Evolutionary conservation across 2,329 filamentous ascomycete genomes (phyloP).

Genomic region (Beauveria pseudobassiana): DNA sequence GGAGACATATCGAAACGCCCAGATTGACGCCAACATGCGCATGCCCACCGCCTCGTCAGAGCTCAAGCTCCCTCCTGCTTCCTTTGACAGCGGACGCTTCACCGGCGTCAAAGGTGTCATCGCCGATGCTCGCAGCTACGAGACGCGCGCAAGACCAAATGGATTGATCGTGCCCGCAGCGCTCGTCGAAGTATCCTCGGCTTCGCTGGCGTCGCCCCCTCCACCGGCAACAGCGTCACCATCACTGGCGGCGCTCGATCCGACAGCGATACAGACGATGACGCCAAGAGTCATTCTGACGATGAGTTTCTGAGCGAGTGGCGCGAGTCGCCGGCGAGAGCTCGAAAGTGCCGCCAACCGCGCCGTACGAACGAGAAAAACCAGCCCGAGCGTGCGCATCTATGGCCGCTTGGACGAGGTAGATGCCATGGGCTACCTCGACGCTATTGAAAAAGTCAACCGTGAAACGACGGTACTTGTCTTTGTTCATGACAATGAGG

Average conservation of each 20-base stretch:
- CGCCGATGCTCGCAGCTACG: conserved; percentile 71
- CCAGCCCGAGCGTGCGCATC: conserved; percentile 67
- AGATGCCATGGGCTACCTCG: conserved; percentile 87
- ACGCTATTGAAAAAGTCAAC: conserved; percentile 86
- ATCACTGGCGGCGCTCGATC: conserved; percentile 24
- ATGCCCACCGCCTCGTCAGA: conserved; percentile 46
- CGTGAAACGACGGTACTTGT: conserved; percentile 81
- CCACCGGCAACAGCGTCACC: conserved; percentile 23
- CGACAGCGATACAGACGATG: conserved; percentile 40
- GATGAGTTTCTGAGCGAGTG: conserved; percentile 78
- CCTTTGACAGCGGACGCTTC: conserved; percentile 60
- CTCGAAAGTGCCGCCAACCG: conserved; percentile 55
- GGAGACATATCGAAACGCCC: conserved; percentile 42
- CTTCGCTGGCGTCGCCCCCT: conserved; percentile 24
- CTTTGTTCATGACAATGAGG: conserved; percentile 83
- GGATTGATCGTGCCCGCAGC: conserved; percentile 43
- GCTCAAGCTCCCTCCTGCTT: conserved; percentile 53
- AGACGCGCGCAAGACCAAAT: conserved; percentile 55
- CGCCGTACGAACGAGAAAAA: conserved; percentile 55
- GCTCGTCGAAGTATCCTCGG: conserved; percentile 51
- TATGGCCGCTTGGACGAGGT: conserved; percentile 79
- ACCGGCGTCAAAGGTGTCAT: conserved; percentile 85
- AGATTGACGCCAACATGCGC: conserved; percentile 59
- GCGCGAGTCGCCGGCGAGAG: conserved; percentile 72
- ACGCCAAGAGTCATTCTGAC: conserved; percentile 46